phyloP scores from a whole-genome alignment of 441 rosid species.

The Mallotus japonicus region DNA sequence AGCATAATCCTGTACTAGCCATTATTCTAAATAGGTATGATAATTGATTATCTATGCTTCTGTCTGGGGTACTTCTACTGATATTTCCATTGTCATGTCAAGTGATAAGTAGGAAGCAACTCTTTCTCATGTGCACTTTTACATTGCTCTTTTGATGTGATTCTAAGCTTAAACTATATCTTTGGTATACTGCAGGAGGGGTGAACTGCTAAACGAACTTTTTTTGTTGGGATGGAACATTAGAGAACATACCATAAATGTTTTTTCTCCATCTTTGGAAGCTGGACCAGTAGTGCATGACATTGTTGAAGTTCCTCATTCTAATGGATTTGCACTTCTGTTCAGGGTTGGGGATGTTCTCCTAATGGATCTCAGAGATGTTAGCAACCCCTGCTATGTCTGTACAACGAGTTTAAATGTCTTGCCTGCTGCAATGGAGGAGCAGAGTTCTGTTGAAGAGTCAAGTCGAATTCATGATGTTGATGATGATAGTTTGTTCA shows the following conservation, averaged over 20 bases:
- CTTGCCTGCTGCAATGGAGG: constrained; percentile 60
- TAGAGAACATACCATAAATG: constrained; percentile 47
- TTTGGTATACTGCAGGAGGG: constrained; percentile 61
- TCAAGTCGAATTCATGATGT: constrained; percentile 67
- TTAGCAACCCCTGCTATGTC: constrained; percentile 64
- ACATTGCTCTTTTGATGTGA: constrained; percentile 25
- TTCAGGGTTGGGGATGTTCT: constrained; percentile 93
- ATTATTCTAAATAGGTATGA: constrained; percentile 83
- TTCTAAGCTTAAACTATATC: constrained; percentile 27
- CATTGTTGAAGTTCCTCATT: constrained; percentile 84
- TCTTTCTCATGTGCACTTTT: constrained; percentile 21
- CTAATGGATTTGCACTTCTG: constrained; percentile 83
- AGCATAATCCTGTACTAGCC: constrained; percentile 82
- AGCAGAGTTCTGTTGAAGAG: constrained; percentile 76
- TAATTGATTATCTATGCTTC: constrained; percentile 25
- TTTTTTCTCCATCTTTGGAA: constrained; percentile 58
- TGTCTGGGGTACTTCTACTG: constrained; percentile 21
- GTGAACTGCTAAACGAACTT: constrained; percentile 61
- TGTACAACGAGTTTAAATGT: constrained; percentile 65
- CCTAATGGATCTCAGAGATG: constrained; percentile 94
- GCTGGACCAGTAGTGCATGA: constrained; percentile 77
- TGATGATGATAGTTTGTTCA: constrained; percentile 93
- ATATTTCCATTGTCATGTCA: constrained; percentile 23
- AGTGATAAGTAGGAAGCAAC: constrained; percentile 24
- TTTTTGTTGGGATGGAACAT: constrained; percentile 70